Conservation (phyloP, 495 filamentous ascomycete genomes). For the Tetracladium setigerum region DNA sequence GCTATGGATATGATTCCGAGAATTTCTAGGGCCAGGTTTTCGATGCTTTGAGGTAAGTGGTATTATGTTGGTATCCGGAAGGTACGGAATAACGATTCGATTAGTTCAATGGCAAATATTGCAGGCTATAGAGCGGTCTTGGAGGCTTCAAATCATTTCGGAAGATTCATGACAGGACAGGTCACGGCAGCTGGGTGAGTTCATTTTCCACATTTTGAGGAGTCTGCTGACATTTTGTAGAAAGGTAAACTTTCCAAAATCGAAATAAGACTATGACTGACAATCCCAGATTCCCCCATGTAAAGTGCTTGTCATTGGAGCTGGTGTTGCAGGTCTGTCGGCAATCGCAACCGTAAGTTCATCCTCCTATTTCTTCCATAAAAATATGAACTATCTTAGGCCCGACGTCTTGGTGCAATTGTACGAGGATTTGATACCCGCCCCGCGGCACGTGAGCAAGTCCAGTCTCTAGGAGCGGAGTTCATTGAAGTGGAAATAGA, state of each 20-base stretch:
- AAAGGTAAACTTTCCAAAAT: constrained; percentile 11
- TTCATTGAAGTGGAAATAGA: constrained; percentile 79
- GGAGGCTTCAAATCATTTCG: constrained; percentile 76
- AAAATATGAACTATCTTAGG: constrained; percentile 22
- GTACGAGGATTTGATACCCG: constrained; percentile 79
- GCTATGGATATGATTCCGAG: constrained; percentile 83
- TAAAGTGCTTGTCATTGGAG: constrained; percentile 77
- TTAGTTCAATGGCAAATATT: constrained; percentile 77
- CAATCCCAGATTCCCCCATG: constrained; percentile 63
- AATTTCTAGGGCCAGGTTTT: constrained; percentile 78
- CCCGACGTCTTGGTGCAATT: constrained; percentile 73
- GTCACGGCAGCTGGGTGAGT: constrained; percentile 65
- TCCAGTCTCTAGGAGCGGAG: constrained; percentile 76
- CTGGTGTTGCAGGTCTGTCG: constrained; percentile 72
- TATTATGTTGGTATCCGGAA: background rate
- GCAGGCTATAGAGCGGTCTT: constrained; percentile 80
- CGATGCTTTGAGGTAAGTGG: constrained; percentile 53
- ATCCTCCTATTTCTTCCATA: background rate
- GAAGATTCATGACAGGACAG: constrained; percentile 74
- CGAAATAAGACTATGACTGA: constrained; percentile 1
- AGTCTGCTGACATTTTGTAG: constrained; percentile 15
- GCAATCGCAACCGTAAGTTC: constrained; percentile 58
- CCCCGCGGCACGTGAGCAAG: constrained; percentile 70
- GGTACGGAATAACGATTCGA: constrained; percentile 1
- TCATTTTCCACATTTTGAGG: constrained; percentile 8